These are phyloP conservation scores for Geoglossum cookeanum DNA, from an alignment of 2,329 filamentous ascomycete species.

Conservation along the genomic window DNA sequence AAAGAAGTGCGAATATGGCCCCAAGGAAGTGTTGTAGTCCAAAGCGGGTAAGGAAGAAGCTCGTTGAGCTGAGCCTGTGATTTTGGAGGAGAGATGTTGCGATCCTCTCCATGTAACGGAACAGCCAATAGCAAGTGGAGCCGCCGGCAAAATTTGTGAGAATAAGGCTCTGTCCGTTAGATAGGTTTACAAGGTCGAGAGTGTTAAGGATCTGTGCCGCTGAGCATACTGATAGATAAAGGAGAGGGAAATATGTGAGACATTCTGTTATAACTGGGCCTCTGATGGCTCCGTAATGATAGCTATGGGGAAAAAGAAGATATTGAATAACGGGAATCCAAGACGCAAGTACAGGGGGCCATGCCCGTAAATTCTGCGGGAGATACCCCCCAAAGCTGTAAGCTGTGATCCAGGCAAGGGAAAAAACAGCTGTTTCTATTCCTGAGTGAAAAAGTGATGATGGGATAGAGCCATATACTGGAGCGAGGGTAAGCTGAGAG, in stretches of 20 bases:
- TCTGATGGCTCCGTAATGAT: slow-evolving; percentile 42
- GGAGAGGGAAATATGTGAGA: slow-evolving; percentile 39
- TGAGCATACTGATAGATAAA: slow-evolving; percentile 42
- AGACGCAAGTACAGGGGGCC: slow-evolving; percentile 55
- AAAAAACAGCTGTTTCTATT: slow-evolving; percentile 44
- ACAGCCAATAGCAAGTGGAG: slow-evolving; percentile 22
- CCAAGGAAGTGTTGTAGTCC: slow-evolving; percentile 52
- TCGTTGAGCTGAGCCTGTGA: slow-evolving; percentile 33
- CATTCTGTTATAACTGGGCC: slow-evolving; percentile 61
- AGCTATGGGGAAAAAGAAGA: slow-evolving; percentile 48
- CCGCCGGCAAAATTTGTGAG: not conserved
- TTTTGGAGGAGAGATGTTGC: slow-evolving; percentile 23
- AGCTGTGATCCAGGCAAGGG: slow-evolving; percentile 54
- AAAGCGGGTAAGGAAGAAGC: slow-evolving; percentile 47
- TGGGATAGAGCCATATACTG: slow-evolving; percentile 75
- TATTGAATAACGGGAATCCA: slow-evolving; percentile 58
- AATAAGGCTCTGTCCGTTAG: slow-evolving; percentile 19
- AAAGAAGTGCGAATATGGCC: slow-evolving; percentile 41
- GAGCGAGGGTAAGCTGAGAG: slow-evolving; percentile 60
- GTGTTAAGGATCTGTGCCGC: slow-evolving; percentile 46
- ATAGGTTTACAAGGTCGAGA: slow-evolving; percentile 35
- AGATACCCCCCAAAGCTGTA: slow-evolving; percentile 32
- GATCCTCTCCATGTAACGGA: slow-evolving; percentile 29
- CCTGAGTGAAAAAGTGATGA: slow-evolving; percentile 51
- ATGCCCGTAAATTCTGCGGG: slow-evolving; percentile 28